These are phyloP conservation scores for Calonectria hongkongensis DNA, from an alignment of 2,329 filamentous ascomycete genomes.

Conservation along the genomic window DNA sequence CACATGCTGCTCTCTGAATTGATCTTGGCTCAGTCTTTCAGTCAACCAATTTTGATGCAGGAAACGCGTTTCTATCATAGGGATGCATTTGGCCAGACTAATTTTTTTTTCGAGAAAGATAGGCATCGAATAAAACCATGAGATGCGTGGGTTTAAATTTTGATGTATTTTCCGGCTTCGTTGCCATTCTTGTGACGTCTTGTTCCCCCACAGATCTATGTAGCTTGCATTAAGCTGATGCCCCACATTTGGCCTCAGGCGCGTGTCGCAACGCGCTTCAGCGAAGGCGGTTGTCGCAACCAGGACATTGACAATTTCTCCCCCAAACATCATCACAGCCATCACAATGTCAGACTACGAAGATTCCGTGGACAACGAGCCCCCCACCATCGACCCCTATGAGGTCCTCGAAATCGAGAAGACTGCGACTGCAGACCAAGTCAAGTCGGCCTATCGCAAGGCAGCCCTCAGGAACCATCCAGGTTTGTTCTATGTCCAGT, in stretches of 20 bases:
- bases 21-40: not conserved
- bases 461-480: conserved; percentile 91
- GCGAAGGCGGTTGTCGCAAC: not conserved
- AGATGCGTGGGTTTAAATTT: not conserved
- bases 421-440: conserved; percentile 83
- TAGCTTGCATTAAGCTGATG: conserved; percentile 39
- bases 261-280: conserved; percentile 52
- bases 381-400: conserved; percentile 84
- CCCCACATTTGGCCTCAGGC: conserved; percentile 44
- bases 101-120: not conserved
- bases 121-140: not conserved
- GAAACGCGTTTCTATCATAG: not conserved
- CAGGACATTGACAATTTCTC: conserved; percentile 29
- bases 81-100: not conserved
- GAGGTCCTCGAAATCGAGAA: conserved; percentile 83
- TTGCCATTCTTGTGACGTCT: not conserved
- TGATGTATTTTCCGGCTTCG: not conserved
- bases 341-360: conserved; percentile 69
- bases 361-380: conserved; percentile 73
- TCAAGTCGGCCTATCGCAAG: conserved; percentile 95
- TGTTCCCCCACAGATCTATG: not conserved
- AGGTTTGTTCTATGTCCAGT: conserved; percentile 70
- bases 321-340: conserved; percentile 37
- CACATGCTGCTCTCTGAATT: not conserved
- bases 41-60: not conserved